Evolutionary conservation across 1,139 yeast genomes (phyloP), one percentile per base, ranked within the genome.

Genomic region (Torulaspora globosa): DNA sequence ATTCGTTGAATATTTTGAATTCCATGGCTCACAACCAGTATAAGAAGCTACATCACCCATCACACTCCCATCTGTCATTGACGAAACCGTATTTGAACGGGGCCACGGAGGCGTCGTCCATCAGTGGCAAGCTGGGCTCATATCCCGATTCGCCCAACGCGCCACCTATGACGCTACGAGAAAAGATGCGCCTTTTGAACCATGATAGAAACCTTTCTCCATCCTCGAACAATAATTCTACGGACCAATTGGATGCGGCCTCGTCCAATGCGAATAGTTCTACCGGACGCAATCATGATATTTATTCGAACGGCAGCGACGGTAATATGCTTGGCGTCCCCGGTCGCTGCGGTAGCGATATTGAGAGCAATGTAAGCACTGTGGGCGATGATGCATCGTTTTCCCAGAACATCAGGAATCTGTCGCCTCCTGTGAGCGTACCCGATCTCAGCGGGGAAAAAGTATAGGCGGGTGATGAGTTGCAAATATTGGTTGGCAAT

Each of bases 1-100:
- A 66, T 44, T 63, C 70, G 1, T 44, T 65, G 39, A 60, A 62
- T 26, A 46, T 67, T 36, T 57, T 66, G 36, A 65, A 63, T 42
- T 56, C 65, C 29, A 64, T 67, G 69, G 48, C 57, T 6, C 53
- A 52, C 30, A 43, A 48, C 12, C 53, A 53, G 34, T 46, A 43
- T 36, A 55, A 51, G 36, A 52, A 49, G 24, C 36, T 41, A 34
- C 45, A 49, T 15, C 39, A 43, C 9, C 38, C 36, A n/a, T 29
- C 44, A 12, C 47, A 39, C 23, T 36, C 47, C 21, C 44, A 36
- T 27, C 11, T 41, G 7, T 39, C 46, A 24, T 15, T 36, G 39
- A 10, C 35, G 16, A 36, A 39, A 26, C 36, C 19, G 32, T 40
- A 21, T 19, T 39, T 21, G 15, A 32, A 33, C 26, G 36, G 42